Conservation (phyloP, 805 yeast species). For the Kodamaea hsintzibuensis region DNA sequence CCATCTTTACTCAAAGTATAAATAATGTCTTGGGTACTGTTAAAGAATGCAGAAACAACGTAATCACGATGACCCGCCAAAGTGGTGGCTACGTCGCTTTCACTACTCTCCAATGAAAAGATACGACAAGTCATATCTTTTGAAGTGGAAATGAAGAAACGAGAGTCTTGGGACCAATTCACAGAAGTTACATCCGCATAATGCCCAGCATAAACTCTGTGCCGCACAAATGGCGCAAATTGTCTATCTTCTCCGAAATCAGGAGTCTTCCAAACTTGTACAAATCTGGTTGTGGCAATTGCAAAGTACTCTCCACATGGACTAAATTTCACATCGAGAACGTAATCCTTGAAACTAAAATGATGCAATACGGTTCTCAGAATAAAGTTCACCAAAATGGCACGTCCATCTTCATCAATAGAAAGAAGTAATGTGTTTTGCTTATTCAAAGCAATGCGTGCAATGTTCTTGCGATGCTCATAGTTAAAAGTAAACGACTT, state of each 20-base stretch:
- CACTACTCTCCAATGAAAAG: conserved; percentile 70
- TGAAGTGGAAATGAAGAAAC: conserved; percentile 82
- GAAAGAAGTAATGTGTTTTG: conserved; percentile 79
- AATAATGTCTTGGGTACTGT: conserved; percentile 82
- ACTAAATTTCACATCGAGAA: conserved; percentile 74
- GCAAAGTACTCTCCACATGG: conserved; percentile 90
- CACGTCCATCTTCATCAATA: conserved; percentile 91
- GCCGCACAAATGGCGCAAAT: conserved; percentile 94
- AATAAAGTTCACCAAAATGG: conserved; percentile 82
- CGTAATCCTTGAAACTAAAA: conserved; percentile 85
- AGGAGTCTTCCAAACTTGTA: conserved; percentile 95
- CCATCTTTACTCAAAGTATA: conserved; percentile 95
- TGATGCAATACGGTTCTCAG: conserved; percentile 87
- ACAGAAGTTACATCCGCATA: conserved; percentile 75
- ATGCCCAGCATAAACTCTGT: conserved; percentile 90
- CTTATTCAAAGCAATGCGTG: conserved; percentile 75
- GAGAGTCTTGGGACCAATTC: conserved; percentile 88
- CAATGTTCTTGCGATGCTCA: conserved; percentile 86
- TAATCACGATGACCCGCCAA: conserved; percentile 92
- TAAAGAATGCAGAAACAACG: conserved; percentile 84
- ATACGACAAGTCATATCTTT: conserved; percentile 88
- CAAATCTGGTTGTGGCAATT: conserved; percentile 73
- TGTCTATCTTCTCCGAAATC: conserved; percentile 78
- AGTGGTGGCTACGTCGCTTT: conserved; percentile 74
- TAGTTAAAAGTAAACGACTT: conserved; percentile 86